Percentiles rank a stretch among this genome's conserved stretches.
Conservation (phyloP, 2,329 filamentous ascomycete species). For the Didymella arachidicola region DNA sequence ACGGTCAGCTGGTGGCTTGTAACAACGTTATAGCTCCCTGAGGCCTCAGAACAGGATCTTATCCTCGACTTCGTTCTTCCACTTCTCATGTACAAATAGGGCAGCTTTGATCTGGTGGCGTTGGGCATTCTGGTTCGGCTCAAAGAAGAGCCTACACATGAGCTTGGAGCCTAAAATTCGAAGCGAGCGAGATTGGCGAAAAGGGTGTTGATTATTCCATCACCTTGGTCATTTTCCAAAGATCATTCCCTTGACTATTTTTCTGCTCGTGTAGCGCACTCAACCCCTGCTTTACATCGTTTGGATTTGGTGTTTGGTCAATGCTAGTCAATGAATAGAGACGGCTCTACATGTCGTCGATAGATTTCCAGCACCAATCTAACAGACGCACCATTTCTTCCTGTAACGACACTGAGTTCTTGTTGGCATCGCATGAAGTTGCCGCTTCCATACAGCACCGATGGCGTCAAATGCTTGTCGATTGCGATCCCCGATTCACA, state of each 20-base stretch:
- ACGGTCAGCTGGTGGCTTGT: neutral
- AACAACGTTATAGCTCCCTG: neutral
- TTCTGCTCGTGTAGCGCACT: slow-evolving; percentile 11
- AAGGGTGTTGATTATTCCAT: neutral
- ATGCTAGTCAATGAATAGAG: neutral
- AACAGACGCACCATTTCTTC: neutral
- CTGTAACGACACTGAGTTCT: neutral
- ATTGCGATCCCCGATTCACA: slow-evolving; percentile 7
- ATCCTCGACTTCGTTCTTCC: neutral
- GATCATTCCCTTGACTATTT: slow-evolving; percentile 1
- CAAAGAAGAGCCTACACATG: neutral
- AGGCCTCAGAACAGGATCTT: neutral
- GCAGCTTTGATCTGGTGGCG: slow-evolving; percentile 2
- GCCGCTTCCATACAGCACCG: neutral
- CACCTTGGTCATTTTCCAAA: neutral
- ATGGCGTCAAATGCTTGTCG: slow-evolving; percentile 2
- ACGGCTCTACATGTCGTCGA: neutral
- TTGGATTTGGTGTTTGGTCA: slow-evolving; percentile 19
- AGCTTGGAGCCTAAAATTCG: slow-evolving; percentile 6
- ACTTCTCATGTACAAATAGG: slow-evolving; percentile 29
- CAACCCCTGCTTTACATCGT: slow-evolving; percentile 18
- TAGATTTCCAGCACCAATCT: neutral
- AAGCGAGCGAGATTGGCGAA: neutral
- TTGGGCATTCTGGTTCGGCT: slow-evolving; percentile 7
- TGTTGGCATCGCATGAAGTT: neutral